These are phyloP conservation scores for Wickerhamomyces sydowiorum DNA, from an alignment of 805 yeast species.

Conservation along the genomic window DNA sequence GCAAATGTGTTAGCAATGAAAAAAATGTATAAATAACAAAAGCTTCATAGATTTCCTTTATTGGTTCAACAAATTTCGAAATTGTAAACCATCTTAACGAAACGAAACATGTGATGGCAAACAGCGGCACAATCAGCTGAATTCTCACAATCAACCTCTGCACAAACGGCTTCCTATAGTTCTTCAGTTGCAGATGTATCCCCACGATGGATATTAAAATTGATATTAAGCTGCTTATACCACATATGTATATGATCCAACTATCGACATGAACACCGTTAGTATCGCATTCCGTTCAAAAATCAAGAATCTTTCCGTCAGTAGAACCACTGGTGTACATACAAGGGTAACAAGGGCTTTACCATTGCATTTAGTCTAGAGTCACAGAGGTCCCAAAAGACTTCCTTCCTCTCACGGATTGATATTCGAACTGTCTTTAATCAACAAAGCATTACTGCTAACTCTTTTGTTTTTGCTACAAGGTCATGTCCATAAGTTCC, in stretches of 20 bases:
- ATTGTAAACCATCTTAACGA: slow-evolving; percentile 42
- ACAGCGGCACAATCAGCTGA: slow-evolving; percentile 74
- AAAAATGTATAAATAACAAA: slow-evolving; percentile 93
- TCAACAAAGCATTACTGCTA: too few relatives aligned
- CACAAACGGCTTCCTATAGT: slow-evolving; percentile 84
- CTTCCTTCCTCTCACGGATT: neutral
- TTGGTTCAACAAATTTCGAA: slow-evolving; percentile 57
- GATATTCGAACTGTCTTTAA: too few relatives aligned
- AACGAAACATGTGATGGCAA: slow-evolving; percentile 63
- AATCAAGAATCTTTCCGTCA: neutral
- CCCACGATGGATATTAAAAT: slow-evolving; percentile 37
- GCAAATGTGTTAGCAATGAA: slow-evolving; percentile 68
- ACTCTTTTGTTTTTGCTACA: too few relatives aligned
- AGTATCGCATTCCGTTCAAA: neutral
- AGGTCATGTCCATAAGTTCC: too few relatives aligned
- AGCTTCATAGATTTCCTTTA: slow-evolving; percentile 90
- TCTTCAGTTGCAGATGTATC: slow-evolving; percentile 48
- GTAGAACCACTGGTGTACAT: neutral
- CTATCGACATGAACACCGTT: neutral
- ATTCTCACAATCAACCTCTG: slow-evolving; percentile 84
- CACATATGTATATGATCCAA: slow-evolving; percentile 3
- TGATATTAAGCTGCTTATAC: slow-evolving; percentile 21
- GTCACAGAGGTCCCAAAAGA: neutral
- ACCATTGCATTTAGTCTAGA: neutral
- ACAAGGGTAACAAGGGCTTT: slow-evolving; percentile 1